Evolutionary conservation across 2,329 filamentous ascomycete genomes (phyloP), one percentile per base, ranked within the genome.

Genomic region (Teratosphaeria pseudoeucalypti): DNA sequence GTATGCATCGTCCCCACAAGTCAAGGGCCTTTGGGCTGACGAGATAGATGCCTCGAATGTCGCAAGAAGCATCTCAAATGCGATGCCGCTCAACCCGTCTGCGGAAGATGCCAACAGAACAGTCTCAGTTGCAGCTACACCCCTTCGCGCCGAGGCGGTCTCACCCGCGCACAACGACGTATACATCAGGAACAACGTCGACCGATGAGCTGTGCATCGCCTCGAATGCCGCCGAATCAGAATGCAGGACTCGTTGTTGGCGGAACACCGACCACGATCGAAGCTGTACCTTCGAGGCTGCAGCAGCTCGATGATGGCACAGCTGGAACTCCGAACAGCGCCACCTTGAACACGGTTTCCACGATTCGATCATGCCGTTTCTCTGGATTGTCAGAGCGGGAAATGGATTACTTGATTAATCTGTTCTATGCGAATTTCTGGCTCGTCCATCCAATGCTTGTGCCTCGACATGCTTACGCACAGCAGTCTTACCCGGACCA

Each of bases 341-440:
- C 55, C 7, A 49, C 43, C 5, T 12, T 19, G 57, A 54, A 57
- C 39, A 16, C 56, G 26, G 7, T 12, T 19, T 52, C 23, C 6
- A 14, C 27, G 23, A 52, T 29, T n/a, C 47, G 26, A 23, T 49
- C 34, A 10, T 49, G 26, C 26, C 26, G 16, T n/a, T n/a, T 57
- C 39, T 49, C 56, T 27, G 56, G 19, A 2, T 19, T 54, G 27
- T 54, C 19, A 34, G 29, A 26, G n/a, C 27, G 54, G 60, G 58
- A 77, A 16, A 74, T 74, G 14, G 66, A 68, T 7, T 64, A 77
- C 56, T 67, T 82, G n/a, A 72, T 80, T 54, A 76, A 80, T 66
- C 75, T 81, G 43, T 85, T 78, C 70, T 85, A 84, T 64, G 76
- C 76, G 54, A 76, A 79, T 67, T 84, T 84, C 68, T 78, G 82